Conservation (phyloP, 139 green algal genomes). For the Pseudopediastrum boryanum region DNA sequence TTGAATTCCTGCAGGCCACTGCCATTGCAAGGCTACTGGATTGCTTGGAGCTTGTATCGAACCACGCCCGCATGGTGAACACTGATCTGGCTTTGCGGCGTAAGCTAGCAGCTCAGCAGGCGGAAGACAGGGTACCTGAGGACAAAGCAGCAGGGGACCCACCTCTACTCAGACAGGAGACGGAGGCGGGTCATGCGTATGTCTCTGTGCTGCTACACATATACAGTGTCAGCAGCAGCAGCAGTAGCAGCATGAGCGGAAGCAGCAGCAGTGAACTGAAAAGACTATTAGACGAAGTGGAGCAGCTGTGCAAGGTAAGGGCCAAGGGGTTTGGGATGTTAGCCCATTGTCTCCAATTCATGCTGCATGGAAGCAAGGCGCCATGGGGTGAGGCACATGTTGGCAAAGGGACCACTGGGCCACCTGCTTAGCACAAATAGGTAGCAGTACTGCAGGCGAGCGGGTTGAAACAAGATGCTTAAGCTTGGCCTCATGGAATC, state of each 20-base stretch:
- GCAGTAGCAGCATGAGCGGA: background rate
- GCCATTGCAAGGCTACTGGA: conserved; percentile 65
- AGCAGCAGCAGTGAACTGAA: background rate
- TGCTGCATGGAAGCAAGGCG: background rate
- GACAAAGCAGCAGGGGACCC: conserved; percentile 79
- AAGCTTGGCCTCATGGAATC: background rate
- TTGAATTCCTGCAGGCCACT: background rate
- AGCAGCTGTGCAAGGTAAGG: conserved; percentile 4
- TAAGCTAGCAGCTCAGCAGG: conserved; percentile 69
- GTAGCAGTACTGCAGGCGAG: too few relatives aligned
- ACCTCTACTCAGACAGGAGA: conserved; percentile 92
- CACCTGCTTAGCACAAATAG: too few relatives aligned
- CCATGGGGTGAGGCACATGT: background rate
- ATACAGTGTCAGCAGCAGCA: conserved; percentile 28
- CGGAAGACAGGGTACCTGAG: conserved; percentile 60
- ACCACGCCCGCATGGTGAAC: conserved; percentile 72
- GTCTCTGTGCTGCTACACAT: conserved; percentile 80
- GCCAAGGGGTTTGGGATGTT: background rate
- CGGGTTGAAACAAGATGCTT: background rate
- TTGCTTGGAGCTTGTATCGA: conserved; percentile 63
- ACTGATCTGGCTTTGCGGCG: conserved; percentile 68
- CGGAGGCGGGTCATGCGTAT: conserved; percentile 85
- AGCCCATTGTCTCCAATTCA: background rate
- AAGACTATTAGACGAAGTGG: background rate
- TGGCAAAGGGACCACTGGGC: background rate